These are phyloP conservation scores for Hypoxylon fuscum DNA, from an alignment of 495 filamentous ascomycete species.

Conservation along the genomic window DNA sequence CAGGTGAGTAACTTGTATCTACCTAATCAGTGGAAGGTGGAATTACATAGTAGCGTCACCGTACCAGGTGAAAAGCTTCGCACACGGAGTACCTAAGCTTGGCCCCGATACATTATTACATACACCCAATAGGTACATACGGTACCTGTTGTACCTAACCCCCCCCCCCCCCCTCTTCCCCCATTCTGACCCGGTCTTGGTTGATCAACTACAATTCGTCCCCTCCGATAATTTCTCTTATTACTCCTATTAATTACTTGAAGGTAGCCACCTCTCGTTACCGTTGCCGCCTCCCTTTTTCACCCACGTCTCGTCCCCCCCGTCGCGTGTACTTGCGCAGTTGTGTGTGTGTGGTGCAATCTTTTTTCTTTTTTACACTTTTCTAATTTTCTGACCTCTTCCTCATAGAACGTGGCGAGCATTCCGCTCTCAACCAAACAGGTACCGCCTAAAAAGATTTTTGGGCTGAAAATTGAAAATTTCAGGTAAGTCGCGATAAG, in stretches of 20 bases:
- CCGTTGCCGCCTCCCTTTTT: slow-evolving; percentile 46
- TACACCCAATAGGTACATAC: neutral
- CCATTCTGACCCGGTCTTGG: slow-evolving; percentile 43
- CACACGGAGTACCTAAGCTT: neutral
- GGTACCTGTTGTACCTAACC: slow-evolving; percentile 17
- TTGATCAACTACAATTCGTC: slow-evolving; percentile 43
- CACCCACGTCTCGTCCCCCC: slow-evolving; percentile 36
- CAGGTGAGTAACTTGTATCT: no score
- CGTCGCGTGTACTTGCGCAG: slow-evolving; percentile 43
- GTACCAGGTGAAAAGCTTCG: neutral
- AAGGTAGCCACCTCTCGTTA: slow-evolving; percentile 46
- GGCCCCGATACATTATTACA: neutral
- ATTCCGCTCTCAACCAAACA: slow-evolving; percentile 21
- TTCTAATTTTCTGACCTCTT: slow-evolving; percentile 21
- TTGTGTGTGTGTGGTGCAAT: slow-evolving; percentile 46
- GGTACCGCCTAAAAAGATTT: slow-evolving; percentile 18
- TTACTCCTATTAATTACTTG: slow-evolving; percentile 47
- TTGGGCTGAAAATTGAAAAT: slow-evolving; percentile 31
- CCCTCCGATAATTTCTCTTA: slow-evolving; percentile 50
- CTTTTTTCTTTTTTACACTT: slow-evolving; percentile 41
- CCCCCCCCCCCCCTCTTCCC: slow-evolving; percentile 23
- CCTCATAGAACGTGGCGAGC: slow-evolving; percentile 34
- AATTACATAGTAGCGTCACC: neutral
- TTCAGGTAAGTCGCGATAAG: slow-evolving; percentile 31
- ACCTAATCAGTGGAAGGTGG: neutral